Evolutionary conservation across 2,329 filamentous ascomycete genomes (phyloP), one percentile per base, ranked within the genome.

Genomic region (Botrytis byssoidea): DNA sequence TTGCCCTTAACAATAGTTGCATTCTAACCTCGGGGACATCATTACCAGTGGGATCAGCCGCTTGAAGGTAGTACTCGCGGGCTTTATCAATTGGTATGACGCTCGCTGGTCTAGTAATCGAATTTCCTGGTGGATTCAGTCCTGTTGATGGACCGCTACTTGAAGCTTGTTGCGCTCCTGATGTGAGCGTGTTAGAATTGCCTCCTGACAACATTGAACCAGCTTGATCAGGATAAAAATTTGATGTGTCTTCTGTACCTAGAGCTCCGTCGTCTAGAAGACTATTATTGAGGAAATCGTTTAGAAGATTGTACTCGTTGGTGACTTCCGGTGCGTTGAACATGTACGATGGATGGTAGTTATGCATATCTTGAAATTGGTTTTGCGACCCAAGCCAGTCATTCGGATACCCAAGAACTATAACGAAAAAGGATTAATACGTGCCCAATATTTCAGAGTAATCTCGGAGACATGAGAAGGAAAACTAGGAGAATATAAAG

Each of bases 251-350:
- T 75, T 93, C 90, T 51, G 90, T 88, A 73, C 91, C 89, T 74
- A 91, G 87, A 70, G 90, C 90, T 75, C 89, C 89, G 82, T 97
- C 95, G 83, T 98, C 95, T 77, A 98, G 88, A 72, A 98, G 85
- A 81, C 93, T 97, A 78, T 91, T 97, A 83, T 95, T 96, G 75
- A 99, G 88, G 81, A 98, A 98, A 83, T 99, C 95, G 85, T 97
- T 97, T 81, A 99, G 89, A 70, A 98, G 86, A 81, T 98, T 97
- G 83, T 97, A 98, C 85, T 99, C 96, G 84, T 96, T 96, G 75
- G 93, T 95, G 79, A 98, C 93, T 83, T 99, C 96, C 76, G 94
- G 93, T n/a, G 90, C 90, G 81, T 92, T 92, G 84, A 98, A 97
- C 92, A 97, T 95, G 85, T 96, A 98, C 81, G 93, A 96, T 74